These are phyloP conservation scores for Hymenoscyphus fructigenus DNA, from an alignment of 2,329 filamentous ascomycete species.

Conservation along the genomic window DNA sequence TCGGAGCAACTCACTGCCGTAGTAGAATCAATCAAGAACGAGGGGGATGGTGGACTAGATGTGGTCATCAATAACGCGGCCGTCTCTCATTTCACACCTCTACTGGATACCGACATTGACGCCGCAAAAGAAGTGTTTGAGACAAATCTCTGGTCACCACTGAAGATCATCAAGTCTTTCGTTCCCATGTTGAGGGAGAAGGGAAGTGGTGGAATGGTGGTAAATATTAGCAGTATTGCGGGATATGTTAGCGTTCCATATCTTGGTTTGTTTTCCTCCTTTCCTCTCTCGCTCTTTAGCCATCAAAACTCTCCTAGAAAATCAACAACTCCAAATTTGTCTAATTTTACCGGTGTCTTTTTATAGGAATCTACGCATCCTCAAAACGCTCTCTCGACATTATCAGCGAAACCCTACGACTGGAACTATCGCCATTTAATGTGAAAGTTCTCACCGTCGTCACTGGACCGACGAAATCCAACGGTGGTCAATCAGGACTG, in stretches of 20 bases:
- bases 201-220: constrained; percentile 38
- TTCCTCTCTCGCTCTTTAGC: not conserved
- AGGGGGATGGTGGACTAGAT: constrained; percentile 26
- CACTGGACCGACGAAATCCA: constrained; percentile 18
- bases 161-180: constrained; percentile 38
- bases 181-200: constrained; percentile 37
- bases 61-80: constrained; percentile 45
- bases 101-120: constrained; percentile 35
- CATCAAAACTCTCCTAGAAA: not conserved
- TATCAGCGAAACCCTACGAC: constrained; percentile 22
- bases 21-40: not conserved
- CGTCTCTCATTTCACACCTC: constrained; percentile 27
- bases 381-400: constrained; percentile 25
- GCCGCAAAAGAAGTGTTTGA: constrained; percentile 37
- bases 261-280: not conserved
- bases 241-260: constrained; percentile 4
- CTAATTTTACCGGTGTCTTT: not conserved
- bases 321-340: not conserved
- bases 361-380: constrained; percentile 24
- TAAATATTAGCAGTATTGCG: constrained; percentile 44
- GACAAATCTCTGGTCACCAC: constrained; percentile 36
- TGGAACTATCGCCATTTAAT: constrained; percentile 25
- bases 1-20: not conserved
- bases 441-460: constrained; percentile 27
- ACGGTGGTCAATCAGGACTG: not conserved